Evolutionary conservation across 1,284 basidiomycete species (phyloP).

Genomic region (Malassezia restricta): DNA sequence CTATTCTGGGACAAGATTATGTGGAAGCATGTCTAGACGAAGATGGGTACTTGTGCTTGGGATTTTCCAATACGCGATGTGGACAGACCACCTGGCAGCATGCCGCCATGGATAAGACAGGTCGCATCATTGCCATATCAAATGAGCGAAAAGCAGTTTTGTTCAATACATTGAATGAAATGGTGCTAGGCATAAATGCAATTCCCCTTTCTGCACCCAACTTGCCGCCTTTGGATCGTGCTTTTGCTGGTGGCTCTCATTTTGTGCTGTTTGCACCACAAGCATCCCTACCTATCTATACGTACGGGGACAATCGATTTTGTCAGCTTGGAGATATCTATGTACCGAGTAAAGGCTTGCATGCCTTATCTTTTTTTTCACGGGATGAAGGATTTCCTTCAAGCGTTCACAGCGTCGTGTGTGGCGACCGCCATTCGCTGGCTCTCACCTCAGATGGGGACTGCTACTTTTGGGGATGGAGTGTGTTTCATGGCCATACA

Average conservation of each 20-base stretch:
- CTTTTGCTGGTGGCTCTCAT: conserved; percentile 1
- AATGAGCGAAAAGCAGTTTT: background rate
- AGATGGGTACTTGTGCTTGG: background rate
- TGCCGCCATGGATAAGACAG: conserved; percentile 1
- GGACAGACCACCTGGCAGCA: background rate
- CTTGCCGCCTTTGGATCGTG: background rate
- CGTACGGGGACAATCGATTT: conserved; percentile 2
- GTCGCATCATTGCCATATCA: conserved; percentile 4
- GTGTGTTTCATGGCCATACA: background rate
- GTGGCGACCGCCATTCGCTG: conserved; percentile 1
- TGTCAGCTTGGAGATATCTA: background rate
- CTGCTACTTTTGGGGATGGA: conserved; percentile 6
- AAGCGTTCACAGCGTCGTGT: background rate
- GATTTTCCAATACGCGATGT: background rate
- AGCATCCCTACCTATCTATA: background rate
- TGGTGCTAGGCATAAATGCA: too few relatives aligned
- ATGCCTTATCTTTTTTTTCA: conserved; percentile 1
- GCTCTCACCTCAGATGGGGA: background rate
- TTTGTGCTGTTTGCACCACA: background rate
- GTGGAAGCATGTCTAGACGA: background rate
- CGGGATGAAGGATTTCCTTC: background rate
- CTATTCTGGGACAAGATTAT: background rate
- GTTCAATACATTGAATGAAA: background rate
- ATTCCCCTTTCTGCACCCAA: background rate
- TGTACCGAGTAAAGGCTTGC: background rate